A percentile compares a stretch with the other conserved stretches of the same genome.
phyloP scores from a whole-genome alignment of 441 rosid genomes.

The Jatropha podagrica region DNA sequence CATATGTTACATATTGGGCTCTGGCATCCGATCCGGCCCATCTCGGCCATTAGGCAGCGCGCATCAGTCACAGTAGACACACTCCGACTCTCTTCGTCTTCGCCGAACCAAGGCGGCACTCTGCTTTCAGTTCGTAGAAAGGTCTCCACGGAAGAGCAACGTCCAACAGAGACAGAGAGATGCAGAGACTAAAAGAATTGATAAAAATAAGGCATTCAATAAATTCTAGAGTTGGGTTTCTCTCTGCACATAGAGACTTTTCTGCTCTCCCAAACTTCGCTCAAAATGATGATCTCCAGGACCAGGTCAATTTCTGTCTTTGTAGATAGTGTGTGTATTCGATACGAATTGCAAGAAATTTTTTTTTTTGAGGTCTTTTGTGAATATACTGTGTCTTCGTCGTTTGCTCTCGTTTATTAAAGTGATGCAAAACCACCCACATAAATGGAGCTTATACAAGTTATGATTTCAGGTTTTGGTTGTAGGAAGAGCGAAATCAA shows the following conservation, averaged over 20 bases:
- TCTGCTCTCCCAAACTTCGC: conserved; percentile 69
- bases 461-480: conserved; percentile 61
- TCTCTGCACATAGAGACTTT: conserved; percentile 41
- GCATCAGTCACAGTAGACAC: background rate
- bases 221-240: conserved; percentile 37
- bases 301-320: conserved; percentile 49
- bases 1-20: too few species aligned
- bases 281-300: conserved; percentile 45
- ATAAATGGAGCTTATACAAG: conserved; percentile 8
- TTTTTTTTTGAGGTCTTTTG: background rate
- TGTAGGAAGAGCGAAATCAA: conserved; percentile 88
- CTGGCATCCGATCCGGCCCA: background rate
- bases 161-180: conserved; percentile 23
- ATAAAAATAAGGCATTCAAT: conserved; percentile 36
- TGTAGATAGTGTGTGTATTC: background rate
- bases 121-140: background rate
- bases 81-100: background rate
- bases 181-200: conserved; percentile 62
- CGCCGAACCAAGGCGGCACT: background rate
- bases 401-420: conserved; percentile 2
- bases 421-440: conserved; percentile 1
- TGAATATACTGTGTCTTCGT: background rate
- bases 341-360: background rate
- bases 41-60: background rate
- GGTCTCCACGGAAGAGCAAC: background rate